Conservation (phyloP, 1,284 basidiomycete genomes). For the Ustilago curta region DNA sequence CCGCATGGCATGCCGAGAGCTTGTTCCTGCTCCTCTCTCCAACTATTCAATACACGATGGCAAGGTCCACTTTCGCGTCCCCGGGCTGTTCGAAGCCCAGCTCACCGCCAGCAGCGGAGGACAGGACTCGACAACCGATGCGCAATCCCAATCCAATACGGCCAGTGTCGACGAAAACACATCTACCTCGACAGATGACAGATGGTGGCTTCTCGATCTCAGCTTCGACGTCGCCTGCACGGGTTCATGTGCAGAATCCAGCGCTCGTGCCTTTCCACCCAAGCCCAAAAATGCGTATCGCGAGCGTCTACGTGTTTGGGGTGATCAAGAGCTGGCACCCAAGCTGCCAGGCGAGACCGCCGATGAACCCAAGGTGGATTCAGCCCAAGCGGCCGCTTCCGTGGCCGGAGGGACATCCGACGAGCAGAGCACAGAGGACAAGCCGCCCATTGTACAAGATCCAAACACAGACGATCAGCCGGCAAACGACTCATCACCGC, state of each 20-base stretch:
- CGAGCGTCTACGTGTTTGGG: slow-evolving; percentile 47
- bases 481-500: neutral
- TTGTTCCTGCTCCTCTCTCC: slow-evolving; percentile 69
- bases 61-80: slow-evolving; percentile 80
- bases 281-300: slow-evolving; percentile 53
- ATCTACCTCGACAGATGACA: slow-evolving; percentile 57
- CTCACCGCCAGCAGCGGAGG: slow-evolving; percentile 54
- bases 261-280: slow-evolving; percentile 38
- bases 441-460: neutral
- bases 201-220: slow-evolving; percentile 65
- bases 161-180: neutral
- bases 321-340: slow-evolving; percentile 54
- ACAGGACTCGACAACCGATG: slow-evolving; percentile 2
- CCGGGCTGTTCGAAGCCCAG: slow-evolving; percentile 78
- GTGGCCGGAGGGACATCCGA: slow-evolving; percentile 6
- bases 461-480: neutral
- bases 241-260: slow-evolving; percentile 41
- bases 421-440: slow-evolving; percentile 15
- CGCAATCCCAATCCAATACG: no score
- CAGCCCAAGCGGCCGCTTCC: slow-evolving; percentile 8
- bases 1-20: slow-evolving; percentile 73
- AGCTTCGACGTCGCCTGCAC: slow-evolving; percentile 56
- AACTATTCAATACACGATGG: slow-evolving; percentile 81
- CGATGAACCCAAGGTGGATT: slow-evolving; percentile 12
- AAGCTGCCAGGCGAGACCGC: slow-evolving; percentile 8